Conservation (phyloP, 176 grass and related monocot species). For the Aegilops tauschii region DNA sequence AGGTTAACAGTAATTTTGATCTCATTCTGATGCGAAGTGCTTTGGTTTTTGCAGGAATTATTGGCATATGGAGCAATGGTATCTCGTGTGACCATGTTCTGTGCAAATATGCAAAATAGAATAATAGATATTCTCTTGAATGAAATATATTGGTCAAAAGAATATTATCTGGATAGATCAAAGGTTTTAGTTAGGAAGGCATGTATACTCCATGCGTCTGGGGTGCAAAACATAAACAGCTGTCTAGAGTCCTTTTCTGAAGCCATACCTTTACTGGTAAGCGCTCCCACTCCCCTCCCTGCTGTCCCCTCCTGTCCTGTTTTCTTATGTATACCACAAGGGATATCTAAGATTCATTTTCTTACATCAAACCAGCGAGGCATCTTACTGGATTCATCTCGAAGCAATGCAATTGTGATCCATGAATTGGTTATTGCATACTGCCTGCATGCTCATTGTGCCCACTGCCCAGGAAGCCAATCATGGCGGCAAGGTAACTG, state of each 20-base stretch:
- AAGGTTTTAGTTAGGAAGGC: slow-evolving; percentile 72
- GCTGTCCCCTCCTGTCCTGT: background rate
- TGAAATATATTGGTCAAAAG: slow-evolving; percentile 62
- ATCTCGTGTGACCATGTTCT: slow-evolving; percentile 32
- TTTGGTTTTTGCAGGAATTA: slow-evolving; percentile 55
- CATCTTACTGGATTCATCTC: slow-evolving; percentile 36
- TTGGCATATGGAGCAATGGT: slow-evolving; percentile 50
- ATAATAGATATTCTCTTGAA: slow-evolving; percentile 66
- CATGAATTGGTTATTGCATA: slow-evolving; percentile 67
- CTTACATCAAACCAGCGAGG: slow-evolving; percentile 37
- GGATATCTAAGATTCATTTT: slow-evolving; percentile 20
- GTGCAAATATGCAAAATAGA: slow-evolving; percentile 60
- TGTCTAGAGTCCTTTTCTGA: slow-evolving; percentile 68
- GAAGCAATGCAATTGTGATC: slow-evolving; percentile 12
- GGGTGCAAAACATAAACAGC: slow-evolving; percentile 40
- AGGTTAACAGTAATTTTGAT: background rate
- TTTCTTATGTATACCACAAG: background rate
- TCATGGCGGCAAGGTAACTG: slow-evolving; percentile 48
- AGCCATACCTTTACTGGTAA: slow-evolving; percentile 83
- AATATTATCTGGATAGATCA: slow-evolving; percentile 58
- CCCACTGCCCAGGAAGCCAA: slow-evolving; percentile 76
- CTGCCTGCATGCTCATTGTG: slow-evolving; percentile 78
- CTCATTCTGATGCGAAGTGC: background rate
- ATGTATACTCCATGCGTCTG: slow-evolving; percentile 41
- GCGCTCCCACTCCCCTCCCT: background rate